phyloP scores from a whole-genome alignment of 371 early-diverging fungal genomes.

The Zychaea mexicana region DNA sequence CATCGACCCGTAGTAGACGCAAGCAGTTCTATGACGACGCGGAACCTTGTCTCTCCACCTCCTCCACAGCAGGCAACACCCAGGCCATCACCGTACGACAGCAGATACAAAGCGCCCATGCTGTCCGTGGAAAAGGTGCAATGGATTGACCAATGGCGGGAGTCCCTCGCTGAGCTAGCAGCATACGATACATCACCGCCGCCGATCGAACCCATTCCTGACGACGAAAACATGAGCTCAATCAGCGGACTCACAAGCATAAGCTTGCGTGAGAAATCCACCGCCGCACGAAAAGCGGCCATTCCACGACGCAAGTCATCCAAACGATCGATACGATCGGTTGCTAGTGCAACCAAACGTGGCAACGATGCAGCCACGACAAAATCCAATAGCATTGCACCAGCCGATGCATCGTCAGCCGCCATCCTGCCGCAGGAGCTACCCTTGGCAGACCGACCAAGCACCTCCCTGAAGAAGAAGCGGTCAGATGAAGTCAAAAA shows the following conservation, averaged over 20 bases:
- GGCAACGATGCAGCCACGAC: background rate
- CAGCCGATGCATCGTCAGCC: constrained; percentile 16
- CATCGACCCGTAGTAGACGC: constrained; percentile 8
- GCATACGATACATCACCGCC: constrained; percentile 36
- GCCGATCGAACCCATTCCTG: constrained; percentile 49
- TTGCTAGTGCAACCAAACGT: constrained; percentile 7
- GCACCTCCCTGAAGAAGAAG: constrained; percentile 30
- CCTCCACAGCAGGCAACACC: background rate
- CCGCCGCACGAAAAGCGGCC: constrained; percentile 1
- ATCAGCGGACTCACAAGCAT: constrained; percentile 48
- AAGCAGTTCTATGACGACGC: constrained; percentile 2
- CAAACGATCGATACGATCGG: constrained; percentile 12
- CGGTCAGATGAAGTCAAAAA: constrained; percentile 46
- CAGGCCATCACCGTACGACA: constrained; percentile 6
- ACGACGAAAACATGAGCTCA: constrained; percentile 40
- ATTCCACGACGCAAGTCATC: constrained; percentile 11
- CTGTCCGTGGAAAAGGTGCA: constrained; percentile 39
- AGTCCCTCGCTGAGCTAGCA: constrained; percentile 43
- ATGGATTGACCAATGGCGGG: constrained; percentile 52
- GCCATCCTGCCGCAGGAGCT: constrained; percentile 18
- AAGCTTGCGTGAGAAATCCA: constrained; percentile 25
- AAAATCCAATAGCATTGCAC: constrained; percentile 23
- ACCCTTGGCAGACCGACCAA: constrained; percentile 27
- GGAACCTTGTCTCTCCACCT: constrained; percentile 17
- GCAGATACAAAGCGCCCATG: constrained; percentile 20